Conservation (phyloP, 1,139 yeast species). For the Candida sanyaensis region DNA sequence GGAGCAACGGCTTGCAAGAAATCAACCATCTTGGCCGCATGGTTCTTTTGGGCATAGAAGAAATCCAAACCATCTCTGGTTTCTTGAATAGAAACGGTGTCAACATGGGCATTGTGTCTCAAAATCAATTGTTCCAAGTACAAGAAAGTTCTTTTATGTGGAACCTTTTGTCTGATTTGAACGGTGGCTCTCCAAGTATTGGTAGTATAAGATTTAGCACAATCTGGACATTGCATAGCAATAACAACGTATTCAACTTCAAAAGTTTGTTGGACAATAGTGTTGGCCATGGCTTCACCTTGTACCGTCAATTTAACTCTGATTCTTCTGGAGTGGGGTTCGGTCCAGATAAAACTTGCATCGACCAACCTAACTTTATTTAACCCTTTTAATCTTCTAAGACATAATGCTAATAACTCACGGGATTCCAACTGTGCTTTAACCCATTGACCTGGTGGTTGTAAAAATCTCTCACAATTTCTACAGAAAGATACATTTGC, state of each 20-base stretch:
- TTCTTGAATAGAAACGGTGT: slow-evolving; percentile 91
- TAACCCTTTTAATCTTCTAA: slow-evolving; percentile 85
- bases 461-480: slow-evolving; percentile 93
- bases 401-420: slow-evolving; percentile 86
- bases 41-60: slow-evolving; percentile 84
- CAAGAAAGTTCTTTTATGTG: slow-evolving; percentile 94
- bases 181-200: slow-evolving; percentile 98
- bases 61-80: slow-evolving; percentile 94
- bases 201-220: slow-evolving; percentile 94
- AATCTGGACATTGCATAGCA: slow-evolving; percentile 98
- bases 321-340: slow-evolving; percentile 96
- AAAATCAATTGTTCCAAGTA: slow-evolving; percentile 92
- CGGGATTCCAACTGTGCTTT: slow-evolving; percentile 88
- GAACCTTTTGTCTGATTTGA: slow-evolving; percentile 95
- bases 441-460: slow-evolving; percentile 95
- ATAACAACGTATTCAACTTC: slow-evolving; percentile 93
- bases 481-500: slow-evolving; percentile 91
- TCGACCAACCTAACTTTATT: slow-evolving; percentile 87
- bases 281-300: slow-evolving; percentile 92
- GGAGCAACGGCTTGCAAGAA: slow-evolving; percentile 88
- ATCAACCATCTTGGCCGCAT: slow-evolving; percentile 92
- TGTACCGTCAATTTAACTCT: slow-evolving; percentile 90
- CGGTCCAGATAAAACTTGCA: slow-evolving; percentile 97
- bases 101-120: slow-evolving; percentile 91
- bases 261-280: slow-evolving; percentile 91